Base-by-base conservation (phyloP, 331 rosid species). In the Pyracantha coccinea region DNA sequence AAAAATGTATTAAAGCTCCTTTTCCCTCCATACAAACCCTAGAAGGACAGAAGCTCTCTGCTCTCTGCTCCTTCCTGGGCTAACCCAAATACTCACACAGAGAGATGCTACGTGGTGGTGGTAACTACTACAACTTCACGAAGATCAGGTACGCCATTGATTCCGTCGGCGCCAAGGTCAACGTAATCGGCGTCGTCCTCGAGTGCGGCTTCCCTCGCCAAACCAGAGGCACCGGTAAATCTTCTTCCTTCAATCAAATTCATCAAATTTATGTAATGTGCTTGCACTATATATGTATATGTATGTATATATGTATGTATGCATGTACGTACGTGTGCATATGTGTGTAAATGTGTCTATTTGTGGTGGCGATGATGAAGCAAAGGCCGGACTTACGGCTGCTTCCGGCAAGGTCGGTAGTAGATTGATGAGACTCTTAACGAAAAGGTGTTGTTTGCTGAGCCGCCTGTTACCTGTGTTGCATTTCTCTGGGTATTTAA, bases 361-460 rank as follows among this genome's bases (percentile, higher is more conserved):
- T 62, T 53, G n/a, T 74, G 53, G 20, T 88, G 93, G 93, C 93
- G 14, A 80, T 93, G 98, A 88, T 71, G 97, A 88, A 72, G 68
- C 82, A 91, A 93, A 91, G 92, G 96, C 97, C 91, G 93, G 93
- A 62, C 92, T 85, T 83, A 93, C 87, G 79, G 96, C 96, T 91
- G 92, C 97, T 83, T 68, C 73, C 82, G 67, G 67, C 50, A 79
- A 74, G 58, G 31, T 45, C 61, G 93, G 92, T 91, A 86, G 97
- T 93, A 91, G 94, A 67, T 59, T 91, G 96, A 91, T 58, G 92
- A 93, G 2, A 52, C 4, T 35, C 64, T 75, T 68, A 67, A 80
- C 71, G 82, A 74, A 20, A 88, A 89, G 86, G 96, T 91, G 86
- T 78, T 53, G 32, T 80, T 69, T 66, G 69, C 85, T 86, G 89